A percentile compares a stretch with the other conserved stretches of the same genome.
Conservation (phyloP, 2,329 filamentous ascomycete species). For the Zopfia rhizophila region DNA sequence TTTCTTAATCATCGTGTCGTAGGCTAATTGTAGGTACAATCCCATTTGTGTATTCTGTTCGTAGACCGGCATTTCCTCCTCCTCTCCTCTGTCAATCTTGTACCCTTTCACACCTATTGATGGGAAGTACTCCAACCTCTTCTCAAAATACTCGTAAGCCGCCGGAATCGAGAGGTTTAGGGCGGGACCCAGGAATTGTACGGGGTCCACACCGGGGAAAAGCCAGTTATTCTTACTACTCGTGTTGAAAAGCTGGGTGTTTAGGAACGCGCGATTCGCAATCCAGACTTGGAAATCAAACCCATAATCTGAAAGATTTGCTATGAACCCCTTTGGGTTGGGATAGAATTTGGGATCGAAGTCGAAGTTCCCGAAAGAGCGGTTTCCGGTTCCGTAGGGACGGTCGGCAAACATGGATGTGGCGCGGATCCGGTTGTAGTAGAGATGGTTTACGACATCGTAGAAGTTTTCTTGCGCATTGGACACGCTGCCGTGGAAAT, state of each 20-base stretch:
- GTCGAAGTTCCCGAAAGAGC: conserved; percentile 50
- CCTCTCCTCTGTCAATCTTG: conserved; percentile 54
- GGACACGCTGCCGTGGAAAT: conserved; percentile 44
- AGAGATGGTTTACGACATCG: conserved; percentile 47
- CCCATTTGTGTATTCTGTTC: conserved; percentile 50
- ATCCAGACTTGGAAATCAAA: conserved; percentile 53
- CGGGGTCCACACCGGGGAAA: conserved; percentile 36
- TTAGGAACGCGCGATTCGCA: conserved; percentile 47
- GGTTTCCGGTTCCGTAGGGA: conserved; percentile 43
- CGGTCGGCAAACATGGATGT: conserved; percentile 48
- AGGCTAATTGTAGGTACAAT: conserved; percentile 45
- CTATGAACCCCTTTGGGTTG: conserved; percentile 40
- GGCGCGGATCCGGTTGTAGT: conserved; percentile 43
- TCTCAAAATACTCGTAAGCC: conserved; percentile 49
- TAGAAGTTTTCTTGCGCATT: conserved; percentile 49
- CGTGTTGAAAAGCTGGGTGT: conserved; percentile 46
- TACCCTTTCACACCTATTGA: conserved; percentile 49
- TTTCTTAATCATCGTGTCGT: conserved; percentile 44
- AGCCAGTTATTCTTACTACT: conserved; percentile 43
- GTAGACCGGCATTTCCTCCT: conserved; percentile 51
- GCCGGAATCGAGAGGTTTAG: conserved; percentile 50
- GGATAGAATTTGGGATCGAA: conserved; percentile 49
- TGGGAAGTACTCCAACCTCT: conserved; percentile 42
- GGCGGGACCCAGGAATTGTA: conserved; percentile 43
- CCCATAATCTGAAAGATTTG: conserved; percentile 41